phyloP scores from a whole-genome alignment of 345 rosid species.

The Hirschfeldia incana region DNA sequence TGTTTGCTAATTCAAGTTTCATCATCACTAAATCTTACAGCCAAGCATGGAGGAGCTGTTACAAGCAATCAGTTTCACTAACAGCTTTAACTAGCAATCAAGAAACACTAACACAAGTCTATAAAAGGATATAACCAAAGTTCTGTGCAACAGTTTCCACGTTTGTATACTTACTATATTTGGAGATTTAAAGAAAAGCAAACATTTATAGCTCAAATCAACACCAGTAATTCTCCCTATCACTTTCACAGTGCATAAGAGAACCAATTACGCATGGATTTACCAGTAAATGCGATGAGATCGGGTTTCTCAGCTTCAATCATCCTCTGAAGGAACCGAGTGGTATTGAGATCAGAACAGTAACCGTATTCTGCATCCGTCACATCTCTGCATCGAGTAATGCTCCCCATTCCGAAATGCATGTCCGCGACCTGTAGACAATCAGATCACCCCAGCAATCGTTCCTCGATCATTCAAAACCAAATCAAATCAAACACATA shows the following conservation, averaged over 20 bases:
- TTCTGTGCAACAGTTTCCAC: neutral
- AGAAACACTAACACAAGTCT: neutral
- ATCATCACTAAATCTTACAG: neutral
- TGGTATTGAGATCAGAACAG: constrained; percentile 92
- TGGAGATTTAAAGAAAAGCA: neutral
- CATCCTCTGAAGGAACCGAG: constrained; percentile 65
- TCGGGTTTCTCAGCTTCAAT: constrained; percentile 80
- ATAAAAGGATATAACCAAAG: neutral
- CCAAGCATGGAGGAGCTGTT: neutral
- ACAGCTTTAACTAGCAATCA: neutral
- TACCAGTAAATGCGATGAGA: constrained; percentile 84
- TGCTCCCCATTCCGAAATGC: constrained; percentile 79
- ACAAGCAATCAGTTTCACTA: neutral
- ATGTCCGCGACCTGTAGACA: constrained; percentile 75
- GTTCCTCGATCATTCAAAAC: neutral
- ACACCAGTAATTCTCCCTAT: neutral
- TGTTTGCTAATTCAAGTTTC: neutral
- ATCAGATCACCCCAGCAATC: neutral
- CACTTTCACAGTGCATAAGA: neutral
- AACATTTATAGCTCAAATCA: neutral
- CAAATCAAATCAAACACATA: neutral
- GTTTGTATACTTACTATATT: neutral
- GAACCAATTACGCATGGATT: neutral
- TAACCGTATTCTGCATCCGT: constrained; percentile 49
- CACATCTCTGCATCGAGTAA: constrained; percentile 80